A percentile compares a stretch with the other conserved stretches of the same genome.
phyloP scores from a whole-genome alignment of 2,329 filamentous ascomycete species.

The Beauveria brongniartii region DNA sequence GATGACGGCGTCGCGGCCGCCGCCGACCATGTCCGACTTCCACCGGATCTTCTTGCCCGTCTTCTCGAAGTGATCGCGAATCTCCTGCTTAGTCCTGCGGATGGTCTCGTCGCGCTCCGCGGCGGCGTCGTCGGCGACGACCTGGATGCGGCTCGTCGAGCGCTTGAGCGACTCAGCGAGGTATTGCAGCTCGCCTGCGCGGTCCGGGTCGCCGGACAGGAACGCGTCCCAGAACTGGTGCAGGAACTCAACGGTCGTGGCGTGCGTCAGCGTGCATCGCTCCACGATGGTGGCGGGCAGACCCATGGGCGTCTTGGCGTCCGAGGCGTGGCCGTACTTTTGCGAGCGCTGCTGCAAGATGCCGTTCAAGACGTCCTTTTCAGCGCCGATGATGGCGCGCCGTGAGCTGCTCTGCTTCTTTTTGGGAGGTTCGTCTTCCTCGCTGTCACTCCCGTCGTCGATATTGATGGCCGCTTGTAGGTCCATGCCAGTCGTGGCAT shows the following conservation, averaged over 20 bases:
- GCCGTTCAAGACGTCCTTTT: constrained; percentile 57
- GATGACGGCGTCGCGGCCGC: constrained; percentile 68
- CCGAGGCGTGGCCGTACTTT: constrained; percentile 42
- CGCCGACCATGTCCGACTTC: constrained; percentile 59
- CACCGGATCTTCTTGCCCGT: constrained; percentile 68
- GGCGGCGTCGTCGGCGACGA: constrained; percentile 75
- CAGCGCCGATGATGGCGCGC: constrained; percentile 54
- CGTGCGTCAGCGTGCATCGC: constrained; percentile 64
- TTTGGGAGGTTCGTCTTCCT: constrained; percentile 46
- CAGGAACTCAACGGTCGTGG: constrained; percentile 91
- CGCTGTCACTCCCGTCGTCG: constrained; percentile 61
- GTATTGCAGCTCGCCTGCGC: constrained; percentile 71
- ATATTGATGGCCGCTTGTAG: constrained; percentile 60
- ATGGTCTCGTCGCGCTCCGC: constrained; percentile 60
- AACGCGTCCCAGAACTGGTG: constrained; percentile 95
- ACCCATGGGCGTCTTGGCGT: constrained; percentile 45
- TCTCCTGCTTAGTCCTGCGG: constrained; percentile 58
- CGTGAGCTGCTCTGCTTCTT: constrained; percentile 60
- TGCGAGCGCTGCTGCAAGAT: constrained; percentile 55
- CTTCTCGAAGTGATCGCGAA: constrained; percentile 59
- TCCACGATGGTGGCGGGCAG: constrained; percentile 47
- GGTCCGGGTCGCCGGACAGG: constrained; percentile 75
- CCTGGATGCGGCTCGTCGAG: constrained; percentile 69
- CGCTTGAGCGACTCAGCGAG: constrained; percentile 74
- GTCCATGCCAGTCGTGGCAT: constrained; percentile 44